These are phyloP conservation scores for Francoa sonchifolia DNA, from an alignment of 441 rosid genomes.

Conservation along the genomic window DNA sequence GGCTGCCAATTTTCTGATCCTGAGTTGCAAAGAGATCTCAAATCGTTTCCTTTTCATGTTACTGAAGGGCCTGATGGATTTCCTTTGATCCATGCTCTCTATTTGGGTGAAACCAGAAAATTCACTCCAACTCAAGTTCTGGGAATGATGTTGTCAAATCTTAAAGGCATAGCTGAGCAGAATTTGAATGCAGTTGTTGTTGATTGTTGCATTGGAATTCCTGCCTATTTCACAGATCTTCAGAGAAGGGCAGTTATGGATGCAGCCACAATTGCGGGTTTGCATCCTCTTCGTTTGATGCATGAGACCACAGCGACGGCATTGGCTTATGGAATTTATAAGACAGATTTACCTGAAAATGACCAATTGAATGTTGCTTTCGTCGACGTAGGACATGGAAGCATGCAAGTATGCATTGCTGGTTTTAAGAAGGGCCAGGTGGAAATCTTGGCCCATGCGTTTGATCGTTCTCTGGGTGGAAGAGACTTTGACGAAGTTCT, in stretches of 20 bases:
- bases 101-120: conserved; percentile 61
- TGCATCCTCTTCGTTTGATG: conserved; percentile 70
- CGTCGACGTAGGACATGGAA: conserved; percentile 83
- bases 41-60: conserved; percentile 56
- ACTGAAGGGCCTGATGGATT: conserved; percentile 80
- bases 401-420: conserved; percentile 92
- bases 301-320: conserved; percentile 96
- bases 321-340: conserved; percentile 90
- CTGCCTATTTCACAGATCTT: conserved; percentile 83
- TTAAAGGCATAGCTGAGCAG: conserved; percentile 79
- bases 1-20: conserved; percentile 85
- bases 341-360: conserved; percentile 83
- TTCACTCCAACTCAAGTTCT: conserved; percentile 84
- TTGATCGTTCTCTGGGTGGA: conserved; percentile 75
- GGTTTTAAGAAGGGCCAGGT: conserved; percentile 83
- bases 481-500: conserved; percentile 90
- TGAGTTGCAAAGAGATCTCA: conserved; percentile 82
- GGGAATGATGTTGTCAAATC: conserved; percentile 77
- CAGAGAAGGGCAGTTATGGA: conserved; percentile 90
- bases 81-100: conserved; percentile 71
- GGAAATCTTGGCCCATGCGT: conserved; percentile 62
- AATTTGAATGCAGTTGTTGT: conserved; percentile 75
- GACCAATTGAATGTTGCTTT: conserved; percentile 82
- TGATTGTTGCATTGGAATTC: conserved; percentile 95
- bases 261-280: conserved; percentile 91